Evolutionary conservation across 2,329 filamentous ascomycete genomes (phyloP).

Genomic region (Cadophora malorum): DNA sequence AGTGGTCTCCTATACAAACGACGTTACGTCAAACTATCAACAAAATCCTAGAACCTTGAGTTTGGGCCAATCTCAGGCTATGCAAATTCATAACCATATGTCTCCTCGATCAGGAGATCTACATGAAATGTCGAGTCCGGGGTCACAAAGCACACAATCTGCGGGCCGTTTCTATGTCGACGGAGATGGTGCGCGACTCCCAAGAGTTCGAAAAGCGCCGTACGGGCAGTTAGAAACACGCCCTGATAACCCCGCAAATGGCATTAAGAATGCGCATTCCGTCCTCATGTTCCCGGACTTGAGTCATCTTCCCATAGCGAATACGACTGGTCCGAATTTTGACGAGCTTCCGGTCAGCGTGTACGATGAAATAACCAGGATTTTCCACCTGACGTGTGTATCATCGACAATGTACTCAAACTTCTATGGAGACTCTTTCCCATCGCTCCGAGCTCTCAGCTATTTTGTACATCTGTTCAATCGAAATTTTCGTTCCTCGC

Average conservation of each 20-base stretch:
- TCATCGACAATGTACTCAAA: conserved; percentile 28
- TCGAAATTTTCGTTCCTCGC: conserved; percentile 48
- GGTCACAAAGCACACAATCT: conserved; percentile 29
- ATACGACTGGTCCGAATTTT: not conserved
- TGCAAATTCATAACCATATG: not conserved
- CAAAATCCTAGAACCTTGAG: not conserved
- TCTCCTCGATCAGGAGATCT: conserved; percentile 23
- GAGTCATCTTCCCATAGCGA: conserved; percentile 17
- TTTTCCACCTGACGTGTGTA: conserved; percentile 35
- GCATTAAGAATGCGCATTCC: not conserved
- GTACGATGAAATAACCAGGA: conserved; percentile 33
- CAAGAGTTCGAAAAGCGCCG: conserved; percentile 36
- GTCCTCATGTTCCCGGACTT: conserved; percentile 29
- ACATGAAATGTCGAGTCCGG: conserved; percentile 30
- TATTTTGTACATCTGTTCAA: conserved; percentile 48
- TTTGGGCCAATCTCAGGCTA: not conserved
- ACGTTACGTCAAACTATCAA: conserved; percentile 12
- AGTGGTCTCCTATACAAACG: conserved; percentile 19
- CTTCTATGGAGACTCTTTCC: conserved; percentile 31
- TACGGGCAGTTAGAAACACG: conserved; percentile 28
- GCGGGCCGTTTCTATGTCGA: conserved; percentile 40
- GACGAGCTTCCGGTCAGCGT: conserved; percentile 26
- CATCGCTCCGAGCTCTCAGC: conserved; percentile 29
- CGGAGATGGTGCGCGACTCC: conserved; percentile 39
- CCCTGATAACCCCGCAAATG: conserved; percentile 13